Evolutionary conservation across 805 yeast species (phyloP).

Genomic region (Geotrichum ghanense): DNA sequence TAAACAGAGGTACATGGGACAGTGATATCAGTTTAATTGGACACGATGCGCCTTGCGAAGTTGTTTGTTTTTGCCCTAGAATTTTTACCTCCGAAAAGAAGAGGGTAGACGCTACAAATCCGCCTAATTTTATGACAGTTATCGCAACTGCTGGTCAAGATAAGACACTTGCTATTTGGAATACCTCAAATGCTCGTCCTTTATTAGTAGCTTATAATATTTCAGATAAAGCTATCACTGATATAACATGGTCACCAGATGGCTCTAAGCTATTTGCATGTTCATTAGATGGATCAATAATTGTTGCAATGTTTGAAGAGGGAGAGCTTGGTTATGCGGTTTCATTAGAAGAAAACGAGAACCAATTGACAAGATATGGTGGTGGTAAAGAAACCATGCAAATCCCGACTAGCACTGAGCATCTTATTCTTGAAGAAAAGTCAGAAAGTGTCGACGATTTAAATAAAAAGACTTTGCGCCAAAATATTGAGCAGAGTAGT

Average conservation of each 20-base stretch:
- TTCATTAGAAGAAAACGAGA: slow-evolving; percentile 54
- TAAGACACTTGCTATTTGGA: slow-evolving; percentile 79
- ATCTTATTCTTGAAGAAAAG: slow-evolving; percentile 58
- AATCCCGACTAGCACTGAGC: slow-evolving; percentile 80
- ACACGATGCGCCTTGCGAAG: slow-evolving; percentile 60
- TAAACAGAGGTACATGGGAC: slow-evolving; percentile 57
- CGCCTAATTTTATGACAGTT: slow-evolving; percentile 41
- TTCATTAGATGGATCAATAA: slow-evolving; percentile 76
- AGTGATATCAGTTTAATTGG: slow-evolving; percentile 53
- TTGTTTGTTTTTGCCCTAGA: slow-evolving; percentile 42
- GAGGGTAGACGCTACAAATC: slow-evolving; percentile 16
- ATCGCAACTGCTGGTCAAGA: slow-evolving; percentile 97
- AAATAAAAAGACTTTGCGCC: slow-evolving; percentile 13
- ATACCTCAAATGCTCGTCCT: slow-evolving; percentile 65
- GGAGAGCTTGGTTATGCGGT: slow-evolving; percentile 35
- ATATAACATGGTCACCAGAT: slow-evolving; percentile 77
- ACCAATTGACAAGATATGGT: slow-evolving; percentile 73
- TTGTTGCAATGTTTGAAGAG: slow-evolving; percentile 51
- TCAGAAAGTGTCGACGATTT: slow-evolving; percentile 31
- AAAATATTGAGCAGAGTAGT: slow-evolving; percentile 12
- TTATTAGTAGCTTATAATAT: slow-evolving; percentile 70
- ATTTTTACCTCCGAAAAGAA: slow-evolving; percentile 20
- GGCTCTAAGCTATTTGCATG: slow-evolving; percentile 66
- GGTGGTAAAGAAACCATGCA: slow-evolving; percentile 74
- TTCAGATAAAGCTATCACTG: slow-evolving; percentile 70